These are phyloP conservation scores for Pichia paraexigua DNA, from an alignment of 805 yeast species.

Conservation along the genomic window DNA sequence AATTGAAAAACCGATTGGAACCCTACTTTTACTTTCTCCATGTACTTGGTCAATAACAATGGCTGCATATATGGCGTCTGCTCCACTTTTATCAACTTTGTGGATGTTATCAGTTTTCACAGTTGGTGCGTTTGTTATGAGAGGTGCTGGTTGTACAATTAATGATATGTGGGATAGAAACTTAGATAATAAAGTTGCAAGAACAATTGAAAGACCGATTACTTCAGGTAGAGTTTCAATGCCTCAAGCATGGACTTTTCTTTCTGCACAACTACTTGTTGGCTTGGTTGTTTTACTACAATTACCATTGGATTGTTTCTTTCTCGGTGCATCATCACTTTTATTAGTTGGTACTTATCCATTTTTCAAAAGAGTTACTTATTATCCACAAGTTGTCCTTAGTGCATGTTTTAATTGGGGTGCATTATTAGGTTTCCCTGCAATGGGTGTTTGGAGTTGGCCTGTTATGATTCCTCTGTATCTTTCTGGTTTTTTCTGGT, in stretches of 20 bases:
- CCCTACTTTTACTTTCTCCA: slow-evolving; percentile 74
- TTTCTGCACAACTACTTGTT: slow-evolving; percentile 63
- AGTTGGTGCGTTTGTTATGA: slow-evolving; percentile 81
- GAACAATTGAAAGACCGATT: slow-evolving; percentile 89
- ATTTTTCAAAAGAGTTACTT: slow-evolving; percentile 86
- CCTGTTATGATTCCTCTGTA: slow-evolving; percentile 73
- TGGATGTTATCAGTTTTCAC: slow-evolving; percentile 66
- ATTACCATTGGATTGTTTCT: slow-evolving; percentile 75
- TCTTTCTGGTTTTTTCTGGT: slow-evolving; percentile 77
- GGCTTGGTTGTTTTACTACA: slow-evolving; percentile 67
- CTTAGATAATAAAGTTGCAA: slow-evolving; percentile 74
- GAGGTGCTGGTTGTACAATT: slow-evolving; percentile 97
- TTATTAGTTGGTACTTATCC: slow-evolving; percentile 84
- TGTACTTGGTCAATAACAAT: slow-evolving; percentile 89
- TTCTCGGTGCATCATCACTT: slow-evolving; percentile 73
- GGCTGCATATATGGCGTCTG: slow-evolving; percentile 71
- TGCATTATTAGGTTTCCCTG: slow-evolving; percentile 88
- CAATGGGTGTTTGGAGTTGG: slow-evolving; percentile 79
- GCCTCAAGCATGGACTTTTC: slow-evolving; percentile 59
- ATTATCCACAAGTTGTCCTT: slow-evolving; percentile 84
- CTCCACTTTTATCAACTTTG: slow-evolving; percentile 56
- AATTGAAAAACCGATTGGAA: slow-evolving; percentile 93
- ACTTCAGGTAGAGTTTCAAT: slow-evolving; percentile 77
- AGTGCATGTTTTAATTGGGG: slow-evolving; percentile 92
- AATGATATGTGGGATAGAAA: slow-evolving; percentile 84